Conservation (phyloP, 345 rosid species). For the Eutrema japonicum region DNA sequence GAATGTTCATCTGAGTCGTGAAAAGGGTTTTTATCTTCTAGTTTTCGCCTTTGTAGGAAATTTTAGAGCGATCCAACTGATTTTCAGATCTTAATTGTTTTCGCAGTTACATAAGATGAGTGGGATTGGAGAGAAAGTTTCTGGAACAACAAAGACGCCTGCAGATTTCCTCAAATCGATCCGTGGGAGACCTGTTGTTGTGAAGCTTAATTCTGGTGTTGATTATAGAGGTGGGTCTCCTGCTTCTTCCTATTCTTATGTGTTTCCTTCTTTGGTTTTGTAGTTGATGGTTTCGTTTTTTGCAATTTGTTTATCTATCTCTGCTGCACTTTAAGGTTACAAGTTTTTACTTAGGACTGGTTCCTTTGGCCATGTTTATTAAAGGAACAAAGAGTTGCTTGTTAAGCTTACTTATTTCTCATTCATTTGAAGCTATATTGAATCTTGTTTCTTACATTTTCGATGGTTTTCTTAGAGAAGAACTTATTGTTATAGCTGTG, state of each 20-base stretch:
- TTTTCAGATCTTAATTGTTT: constrained; percentile 29
- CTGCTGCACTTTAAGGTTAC: constrained; percentile 5
- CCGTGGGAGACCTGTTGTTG: constrained; percentile 93
- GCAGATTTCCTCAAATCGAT: constrained; percentile 94
- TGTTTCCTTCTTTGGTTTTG: constrained; percentile 9
- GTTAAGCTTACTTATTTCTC: background rate
- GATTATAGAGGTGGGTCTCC: constrained; percentile 73
- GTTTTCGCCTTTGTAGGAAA: background rate
- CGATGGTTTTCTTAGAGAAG: background rate
- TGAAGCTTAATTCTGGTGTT: constrained; percentile 90
- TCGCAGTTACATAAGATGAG: constrained; percentile 54
- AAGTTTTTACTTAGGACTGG: constrained; percentile 6
- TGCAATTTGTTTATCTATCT: background rate
- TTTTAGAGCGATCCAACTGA: constrained; percentile 11
- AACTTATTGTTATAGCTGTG: background rate
- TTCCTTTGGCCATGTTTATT: constrained; percentile 12
- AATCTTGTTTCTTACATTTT: background rate
- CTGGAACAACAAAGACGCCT: constrained; percentile 63
- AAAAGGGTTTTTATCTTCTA: no score
- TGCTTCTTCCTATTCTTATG: constrained; percentile 5
- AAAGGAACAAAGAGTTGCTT: background rate
- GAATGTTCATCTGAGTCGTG: background rate
- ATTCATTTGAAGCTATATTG: background rate
- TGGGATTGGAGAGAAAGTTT: constrained; percentile 61
- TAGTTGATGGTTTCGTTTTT: background rate